A percentile compares a stretch with the other conserved stretches of the same genome.
These are phyloP conservation scores for Rhizopus delemar DNA, from an alignment of 371 early-diverging fungal genomes.

Conservation along the genomic window DNA sequence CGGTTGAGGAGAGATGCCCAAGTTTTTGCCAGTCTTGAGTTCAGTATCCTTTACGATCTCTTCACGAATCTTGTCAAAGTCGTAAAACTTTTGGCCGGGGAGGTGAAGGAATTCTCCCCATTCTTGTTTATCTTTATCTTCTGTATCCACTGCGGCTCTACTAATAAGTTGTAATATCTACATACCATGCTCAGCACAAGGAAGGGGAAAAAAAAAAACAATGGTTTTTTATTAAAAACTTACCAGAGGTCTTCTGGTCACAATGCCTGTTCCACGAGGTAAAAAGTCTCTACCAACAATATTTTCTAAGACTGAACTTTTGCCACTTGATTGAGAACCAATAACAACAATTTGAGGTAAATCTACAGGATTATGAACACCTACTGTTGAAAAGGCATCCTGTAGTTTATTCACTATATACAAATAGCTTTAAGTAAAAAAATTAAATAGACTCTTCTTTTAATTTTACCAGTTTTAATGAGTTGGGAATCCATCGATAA, in stretches of 20 bases:
- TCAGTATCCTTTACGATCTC: constrained; percentile 94
- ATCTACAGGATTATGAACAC: constrained; percentile 96
- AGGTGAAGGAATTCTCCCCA: constrained; percentile 97
- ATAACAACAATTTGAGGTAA: constrained; percentile 98
- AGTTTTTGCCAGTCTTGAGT: constrained; percentile 87
- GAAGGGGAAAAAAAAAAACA: not conserved
- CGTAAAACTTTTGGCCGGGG: constrained; percentile 88
- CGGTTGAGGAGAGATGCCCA: constrained; percentile 90
- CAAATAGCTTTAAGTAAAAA: not conserved
- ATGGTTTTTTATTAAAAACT: constrained; percentile 15
- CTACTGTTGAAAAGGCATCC: constrained; percentile 96
- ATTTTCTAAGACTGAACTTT: constrained; percentile 98
- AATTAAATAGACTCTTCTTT: not conserved
- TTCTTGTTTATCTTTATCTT: constrained; percentile 70
- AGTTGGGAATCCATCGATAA: constrained; percentile 55
- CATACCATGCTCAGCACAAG: not conserved
- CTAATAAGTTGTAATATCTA: constrained; percentile 96
- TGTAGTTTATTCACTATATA: constrained; percentile 85
- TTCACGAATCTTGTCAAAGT: constrained; percentile 93
- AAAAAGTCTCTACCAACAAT: constrained; percentile 98
- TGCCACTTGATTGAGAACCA: constrained; percentile 98
- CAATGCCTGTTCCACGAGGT: constrained; percentile 95
- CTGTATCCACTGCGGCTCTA: constrained; percentile 57
- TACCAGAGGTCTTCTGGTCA: constrained; percentile 93
- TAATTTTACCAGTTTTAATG: constrained; percentile 48